Evolutionary conservation across 306 rosid species (phyloP), one percentile per base, ranked within the genome.

Genomic region (Prunus mongolica): DNA sequence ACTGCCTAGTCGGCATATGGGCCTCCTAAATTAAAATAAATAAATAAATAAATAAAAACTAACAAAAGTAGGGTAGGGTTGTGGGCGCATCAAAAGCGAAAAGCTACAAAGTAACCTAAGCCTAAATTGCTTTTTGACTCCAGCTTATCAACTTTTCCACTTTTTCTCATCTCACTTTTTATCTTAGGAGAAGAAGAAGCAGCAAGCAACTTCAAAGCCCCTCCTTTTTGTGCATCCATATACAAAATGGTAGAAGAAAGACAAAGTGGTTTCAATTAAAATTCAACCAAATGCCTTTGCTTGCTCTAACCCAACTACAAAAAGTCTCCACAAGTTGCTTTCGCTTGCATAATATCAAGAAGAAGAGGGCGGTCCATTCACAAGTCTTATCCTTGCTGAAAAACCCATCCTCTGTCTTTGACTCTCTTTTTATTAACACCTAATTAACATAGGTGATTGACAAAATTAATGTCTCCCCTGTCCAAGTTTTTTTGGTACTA

Each of bases 61-160:
- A 47, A 49, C 9, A 32, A 27, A 34, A 30, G 81, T 75, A 56
- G 72, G 81, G 78, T 49, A 56, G 79, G 56, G n/a, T 72, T 62
- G n/a, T 20, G 75, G 76, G 75, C 22, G 65, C 50, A 27, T 72
- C 68, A 34, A 80, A 75, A 71, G 62, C 24, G n/a, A 24, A 72
- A 58, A 45, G 54, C 69, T 10, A 12, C 61, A 78, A 51, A 50
- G 76, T 44, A 2, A 3, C 15, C 52, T 32, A 60, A 75, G 34
- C 30, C 66, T 60, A 19, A 12, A 50, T 8, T 68, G 58, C 58
- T 38, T 79, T 83, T 82, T 75, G 81, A 65, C 78, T 79, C 20
- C 44, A 13, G 52, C 79, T 72, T 51, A 45, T 41, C 73, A 2
- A 24, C 20, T 19, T 47, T 49, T 8, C 65, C 14, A 49, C 49